A percentile compares a stretch with the other conserved stretches of the same genome.
Evolutionary conservation across 1,284 basidiomycete species (phyloP).

Genomic region (Agaricales sp.): DNA sequence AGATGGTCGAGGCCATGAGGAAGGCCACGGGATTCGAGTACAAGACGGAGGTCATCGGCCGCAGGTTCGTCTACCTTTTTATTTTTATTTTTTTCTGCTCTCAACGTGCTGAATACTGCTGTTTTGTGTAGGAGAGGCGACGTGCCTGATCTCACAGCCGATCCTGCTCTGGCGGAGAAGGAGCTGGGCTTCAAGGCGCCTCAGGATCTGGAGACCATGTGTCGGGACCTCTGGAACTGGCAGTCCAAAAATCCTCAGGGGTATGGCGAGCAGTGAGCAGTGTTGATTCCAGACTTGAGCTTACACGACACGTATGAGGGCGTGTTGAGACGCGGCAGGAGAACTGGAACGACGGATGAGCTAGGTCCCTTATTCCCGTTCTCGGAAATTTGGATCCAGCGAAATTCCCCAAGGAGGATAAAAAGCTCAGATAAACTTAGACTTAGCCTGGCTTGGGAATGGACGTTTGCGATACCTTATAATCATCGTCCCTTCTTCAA

Average conservation of each 20-base stretch:
- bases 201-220: constrained; percentile 81
- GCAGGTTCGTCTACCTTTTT: constrained; percentile 52
- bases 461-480: too few species aligned
- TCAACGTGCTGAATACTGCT: not conserved
- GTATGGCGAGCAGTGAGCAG: constrained; percentile 32
- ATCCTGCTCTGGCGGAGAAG: constrained; percentile 84
- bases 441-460: too few species aligned
- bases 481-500: too few species aligned
- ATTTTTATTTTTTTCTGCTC: constrained; percentile 4
- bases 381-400: too few species aligned
- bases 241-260: constrained; percentile 78
- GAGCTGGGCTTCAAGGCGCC: constrained; percentile 92
- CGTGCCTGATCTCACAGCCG: constrained; percentile 94
- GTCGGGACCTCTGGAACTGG: constrained; percentile 90
- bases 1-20: constrained; percentile 94
- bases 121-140: constrained; percentile 68
- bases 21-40: constrained; percentile 85
- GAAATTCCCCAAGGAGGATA: too few species aligned
- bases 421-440: too few species aligned
- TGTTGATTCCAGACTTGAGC: not conserved
- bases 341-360: too few species aligned
- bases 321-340: too few species aligned
- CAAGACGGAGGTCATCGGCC: constrained; percentile 83
- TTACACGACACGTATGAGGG: too few species aligned
- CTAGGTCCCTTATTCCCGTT: too few species aligned